Conservation (phyloP, 176 grass and related monocot species). For the Raddia guianensis region DNA sequence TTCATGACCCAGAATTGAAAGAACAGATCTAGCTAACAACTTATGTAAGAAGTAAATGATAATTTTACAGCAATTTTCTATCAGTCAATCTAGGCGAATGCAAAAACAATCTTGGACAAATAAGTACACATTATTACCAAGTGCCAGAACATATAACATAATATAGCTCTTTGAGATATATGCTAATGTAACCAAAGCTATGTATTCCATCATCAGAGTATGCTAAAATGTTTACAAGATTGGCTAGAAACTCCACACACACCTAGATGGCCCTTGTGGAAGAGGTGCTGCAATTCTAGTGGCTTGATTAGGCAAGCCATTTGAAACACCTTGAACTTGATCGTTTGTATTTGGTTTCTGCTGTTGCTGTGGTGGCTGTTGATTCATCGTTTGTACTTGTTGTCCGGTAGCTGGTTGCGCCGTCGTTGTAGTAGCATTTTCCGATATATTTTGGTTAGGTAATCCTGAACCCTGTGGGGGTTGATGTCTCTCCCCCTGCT, state of each 20-base stretch:
- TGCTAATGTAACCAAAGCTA: conserved; percentile 31
- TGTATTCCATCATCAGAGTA: conserved; percentile 37
- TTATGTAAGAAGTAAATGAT: conserved; percentile 4
- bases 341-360: conserved; percentile 56
- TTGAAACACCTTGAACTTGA: conserved; percentile 58
- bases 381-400: conserved; percentile 49
- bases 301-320: conserved; percentile 61
- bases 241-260: conserved; percentile 98
- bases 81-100: conserved; percentile 1
- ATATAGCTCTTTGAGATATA: conserved; percentile 22
- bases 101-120: conserved; percentile 15
- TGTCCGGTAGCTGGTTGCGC: conserved; percentile 54
- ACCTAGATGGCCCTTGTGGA: conserved; percentile 97
- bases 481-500: conserved; percentile 72
- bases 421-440: conserved; percentile 42
- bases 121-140: conserved; percentile 36
- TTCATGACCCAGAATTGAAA: conserved; percentile 6
- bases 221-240: conserved; percentile 68
- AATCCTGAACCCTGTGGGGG: conserved; percentile 53
- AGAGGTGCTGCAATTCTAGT: conserved; percentile 79
- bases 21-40: neutral
- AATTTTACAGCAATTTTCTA: neutral
- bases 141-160: conserved; percentile 40
- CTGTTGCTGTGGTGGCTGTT: conserved; percentile 58
- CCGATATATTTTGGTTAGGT: conserved; percentile 52